Base-by-base conservation (phyloP, 805 yeast species). In the Saturnispora besseyi region DNA sequence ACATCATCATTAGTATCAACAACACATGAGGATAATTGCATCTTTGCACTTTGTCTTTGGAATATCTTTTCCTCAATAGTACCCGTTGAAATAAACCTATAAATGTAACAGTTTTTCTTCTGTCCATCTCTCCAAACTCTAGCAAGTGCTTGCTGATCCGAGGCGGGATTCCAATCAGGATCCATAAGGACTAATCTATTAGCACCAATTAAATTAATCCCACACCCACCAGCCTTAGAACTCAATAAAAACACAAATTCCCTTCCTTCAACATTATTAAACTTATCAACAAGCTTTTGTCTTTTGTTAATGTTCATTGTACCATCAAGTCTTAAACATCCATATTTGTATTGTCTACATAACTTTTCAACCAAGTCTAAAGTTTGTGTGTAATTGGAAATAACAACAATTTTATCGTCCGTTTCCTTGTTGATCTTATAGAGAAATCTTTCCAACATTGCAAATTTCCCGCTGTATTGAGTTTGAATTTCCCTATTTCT, bases 71-170 rank as follows among this genome's bases (percentile, higher is more conserved):
- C 99, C 61, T 91, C 99, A 48, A 91, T 93, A 1, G 96, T 81
- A 11, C 99, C 99, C 0, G 98, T 89, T 6, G 95, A 78, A 51
- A 91, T 90, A 58, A 93, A 90, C 57, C 99, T 74, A 65, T 93
- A 93, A 38, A 91, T 93, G 60, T 84, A 91, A 70, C 99, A 93
- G 64, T 87, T 96, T 66, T 91, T 93, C 73, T 87, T 91, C 62
- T 91, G 99, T 0, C 99, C 99, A 68, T 93, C 99, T 74, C 99
- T 81, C 98, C 98, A 93, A 5, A 93, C 96, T 65, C 99, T 78
- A 0, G 98, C 98, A 54, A 93, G 72, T 0, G 98, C 98, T 67
- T 91, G 99, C 64, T 93, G 98, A 62, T 91, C 99, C 1, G 96
- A 84, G 0, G 99, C 98, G 0, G 99, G 99, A 61, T 91, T 91